Conservation (phyloP, 306 rosid species). For the Vachellia pachyceras region DNA sequence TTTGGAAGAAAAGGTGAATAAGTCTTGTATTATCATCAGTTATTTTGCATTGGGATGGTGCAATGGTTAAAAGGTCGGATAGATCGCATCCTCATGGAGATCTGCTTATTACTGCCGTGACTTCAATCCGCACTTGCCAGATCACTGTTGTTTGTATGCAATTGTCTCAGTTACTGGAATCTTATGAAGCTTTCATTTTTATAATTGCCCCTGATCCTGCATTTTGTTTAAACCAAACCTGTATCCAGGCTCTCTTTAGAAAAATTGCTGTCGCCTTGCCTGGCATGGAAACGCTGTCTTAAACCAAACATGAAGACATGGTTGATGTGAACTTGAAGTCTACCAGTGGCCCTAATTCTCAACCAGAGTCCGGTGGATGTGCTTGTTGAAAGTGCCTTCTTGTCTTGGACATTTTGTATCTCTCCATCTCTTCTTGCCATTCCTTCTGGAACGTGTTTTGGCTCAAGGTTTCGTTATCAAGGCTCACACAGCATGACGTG, state of each 20-base stretch:
- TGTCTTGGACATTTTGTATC: slow-evolving; percentile 29
- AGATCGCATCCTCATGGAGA: slow-evolving; percentile 26
- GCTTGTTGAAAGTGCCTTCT: slow-evolving; percentile 46
- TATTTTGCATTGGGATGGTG: background rate
- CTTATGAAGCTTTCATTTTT: background rate
- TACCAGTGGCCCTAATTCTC: slow-evolving; percentile 39
- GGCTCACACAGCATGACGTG: slow-evolving; percentile 17
- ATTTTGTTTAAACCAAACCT: slow-evolving; percentile 19
- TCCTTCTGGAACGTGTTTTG: slow-evolving; percentile 35
- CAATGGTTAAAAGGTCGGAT: background rate
- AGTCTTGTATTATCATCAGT: background rate
- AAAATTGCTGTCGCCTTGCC: slow-evolving; percentile 61
- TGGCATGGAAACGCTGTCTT: slow-evolving; percentile 57
- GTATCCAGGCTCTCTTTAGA: slow-evolving; percentile 51
- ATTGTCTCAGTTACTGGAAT: background rate
- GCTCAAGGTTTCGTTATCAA: slow-evolving; percentile 39
- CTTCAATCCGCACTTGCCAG: background rate
- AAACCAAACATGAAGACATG: slow-evolving; percentile 57
- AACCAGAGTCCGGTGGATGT: slow-evolving; percentile 49
- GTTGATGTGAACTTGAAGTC: slow-evolving; percentile 58
- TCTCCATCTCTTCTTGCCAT: slow-evolving; percentile 31
- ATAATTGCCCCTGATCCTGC: background rate
- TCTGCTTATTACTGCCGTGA: slow-evolving; percentile 2
- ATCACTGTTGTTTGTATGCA: slow-evolving; percentile 16
- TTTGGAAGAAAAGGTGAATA: slow-evolving; percentile 6